Conservation (phyloP, 2,329 filamentous ascomycete species). For the Alternaria alternata region DNA sequence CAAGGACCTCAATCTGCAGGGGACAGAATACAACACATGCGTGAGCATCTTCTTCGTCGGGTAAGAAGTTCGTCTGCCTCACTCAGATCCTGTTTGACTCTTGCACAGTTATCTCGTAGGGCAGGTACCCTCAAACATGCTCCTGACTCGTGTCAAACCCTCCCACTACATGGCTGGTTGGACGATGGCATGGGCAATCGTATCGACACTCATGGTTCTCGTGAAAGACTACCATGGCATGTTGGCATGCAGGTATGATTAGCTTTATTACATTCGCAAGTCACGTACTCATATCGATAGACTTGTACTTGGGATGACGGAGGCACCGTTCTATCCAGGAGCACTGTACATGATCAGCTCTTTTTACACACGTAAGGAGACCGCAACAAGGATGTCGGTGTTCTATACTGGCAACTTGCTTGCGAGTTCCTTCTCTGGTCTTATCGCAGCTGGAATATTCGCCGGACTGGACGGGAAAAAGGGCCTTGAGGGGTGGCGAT, state of each 20-base stretch:
- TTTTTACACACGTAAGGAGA: conserved; percentile 50
- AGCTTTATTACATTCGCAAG: neutral
- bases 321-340: conserved; percentile 39
- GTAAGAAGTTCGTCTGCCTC: conserved; percentile 21
- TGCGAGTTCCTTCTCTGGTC: conserved; percentile 52
- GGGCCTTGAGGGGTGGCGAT: conserved; percentile 53
- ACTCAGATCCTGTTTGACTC: conserved; percentile 19
- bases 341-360: conserved; percentile 46
- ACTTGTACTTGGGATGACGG: neutral
- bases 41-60: conserved; percentile 68
- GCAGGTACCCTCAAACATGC: conserved; percentile 54
- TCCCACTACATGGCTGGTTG: conserved; percentile 43
- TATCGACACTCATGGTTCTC: conserved; percentile 40
- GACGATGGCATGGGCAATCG: conserved; percentile 46
- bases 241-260: conserved; percentile 28
- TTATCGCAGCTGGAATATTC: conserved; percentile 51
- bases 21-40: conserved; percentile 67
- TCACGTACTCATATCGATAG: neutral
- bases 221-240: conserved; percentile 38
- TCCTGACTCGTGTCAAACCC: conserved; percentile 47
- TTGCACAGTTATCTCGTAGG: conserved; percentile 37
- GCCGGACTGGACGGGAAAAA: conserved; percentile 49
- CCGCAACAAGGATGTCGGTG: conserved; percentile 42
- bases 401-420: conserved; percentile 52
- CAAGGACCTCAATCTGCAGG: conserved; percentile 41